Percentiles rank a stretch among this genome's conserved stretches.
Conservation (phyloP, 306 rosid genomes). For the Vicia sativa region DNA sequence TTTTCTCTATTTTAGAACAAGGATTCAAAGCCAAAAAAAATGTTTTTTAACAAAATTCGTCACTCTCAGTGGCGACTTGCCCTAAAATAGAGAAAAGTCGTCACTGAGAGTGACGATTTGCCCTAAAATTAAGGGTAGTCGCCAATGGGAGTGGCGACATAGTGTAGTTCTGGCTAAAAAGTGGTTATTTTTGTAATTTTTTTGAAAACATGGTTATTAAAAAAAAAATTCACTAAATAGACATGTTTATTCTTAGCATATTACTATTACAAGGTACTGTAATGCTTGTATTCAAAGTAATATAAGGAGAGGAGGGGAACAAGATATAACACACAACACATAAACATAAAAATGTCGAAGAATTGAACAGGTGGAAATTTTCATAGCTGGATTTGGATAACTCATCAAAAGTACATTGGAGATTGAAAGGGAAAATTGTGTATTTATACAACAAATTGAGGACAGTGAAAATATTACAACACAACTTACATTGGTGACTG, state of each 20-base stretch:
- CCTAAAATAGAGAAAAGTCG: too few relatives aligned
- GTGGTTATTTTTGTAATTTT: too few relatives aligned
- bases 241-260: background rate
- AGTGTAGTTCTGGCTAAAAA: too few relatives aligned
- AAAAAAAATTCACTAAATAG: background rate
- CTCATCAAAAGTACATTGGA: background rate
- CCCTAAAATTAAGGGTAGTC: too few relatives aligned
- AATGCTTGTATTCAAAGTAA: background rate
- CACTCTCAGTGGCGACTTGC: too few relatives aligned
- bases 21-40: too few relatives aligned
- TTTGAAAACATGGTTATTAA: too few relatives aligned
- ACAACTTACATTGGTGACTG: conserved; percentile 36
- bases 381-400: background rate
- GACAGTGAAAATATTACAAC: conserved; percentile 40
- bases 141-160: too few relatives aligned
- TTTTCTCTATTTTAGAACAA: too few relatives aligned
- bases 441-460: conserved; percentile 38
- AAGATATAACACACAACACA: background rate
- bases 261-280: background rate
- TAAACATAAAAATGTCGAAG: background rate
- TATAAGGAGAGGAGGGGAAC: background rate
- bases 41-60: too few relatives aligned
- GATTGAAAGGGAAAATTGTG: conserved; percentile 43
- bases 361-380: conserved; percentile 9
- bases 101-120: too few relatives aligned